Conservation (phyloP, 257 asterid genomes). For the Striga asiatica region DNA sequence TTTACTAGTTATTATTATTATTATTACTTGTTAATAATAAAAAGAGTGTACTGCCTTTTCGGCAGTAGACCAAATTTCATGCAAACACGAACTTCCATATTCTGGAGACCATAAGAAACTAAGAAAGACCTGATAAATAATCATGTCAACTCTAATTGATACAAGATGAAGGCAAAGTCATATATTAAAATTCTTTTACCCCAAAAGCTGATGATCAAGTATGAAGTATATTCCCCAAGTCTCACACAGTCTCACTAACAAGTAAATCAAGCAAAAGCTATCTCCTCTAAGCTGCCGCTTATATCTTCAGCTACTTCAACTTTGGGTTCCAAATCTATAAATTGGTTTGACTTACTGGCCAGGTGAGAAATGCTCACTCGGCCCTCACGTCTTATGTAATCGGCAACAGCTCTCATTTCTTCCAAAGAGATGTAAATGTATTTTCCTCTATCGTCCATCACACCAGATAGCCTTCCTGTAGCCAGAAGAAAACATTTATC, state of each 20-base stretch:
- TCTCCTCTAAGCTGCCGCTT: slow-evolving; percentile 40
- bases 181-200: too few species aligned
- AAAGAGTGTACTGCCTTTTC: too few species aligned
- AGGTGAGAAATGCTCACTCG: slow-evolving; percentile 91
- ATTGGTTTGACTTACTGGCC: slow-evolving; percentile 94
- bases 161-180: too few species aligned
- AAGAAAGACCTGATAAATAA: too few species aligned
- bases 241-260: neutral
- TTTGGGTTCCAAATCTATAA: slow-evolving; percentile 87
- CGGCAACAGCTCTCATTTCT: slow-evolving; percentile 96
- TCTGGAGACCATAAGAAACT: too few species aligned
- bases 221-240: too few species aligned
- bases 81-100: too few species aligned
- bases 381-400: slow-evolving; percentile 86
- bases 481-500: neutral
- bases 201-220: too few species aligned
- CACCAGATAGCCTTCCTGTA: slow-evolving; percentile 90
- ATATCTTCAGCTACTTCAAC: slow-evolving; percentile 45
- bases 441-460: slow-evolving; percentile 97
- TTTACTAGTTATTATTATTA: too few species aligned
- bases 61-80: too few species aligned
- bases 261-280: slow-evolving; percentile 35
- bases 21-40: too few species aligned
- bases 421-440: slow-evolving; percentile 83
- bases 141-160: too few species aligned